phyloP scores from a whole-genome alignment of 768 basidiomycete species.

The Russula sp. region DNA sequence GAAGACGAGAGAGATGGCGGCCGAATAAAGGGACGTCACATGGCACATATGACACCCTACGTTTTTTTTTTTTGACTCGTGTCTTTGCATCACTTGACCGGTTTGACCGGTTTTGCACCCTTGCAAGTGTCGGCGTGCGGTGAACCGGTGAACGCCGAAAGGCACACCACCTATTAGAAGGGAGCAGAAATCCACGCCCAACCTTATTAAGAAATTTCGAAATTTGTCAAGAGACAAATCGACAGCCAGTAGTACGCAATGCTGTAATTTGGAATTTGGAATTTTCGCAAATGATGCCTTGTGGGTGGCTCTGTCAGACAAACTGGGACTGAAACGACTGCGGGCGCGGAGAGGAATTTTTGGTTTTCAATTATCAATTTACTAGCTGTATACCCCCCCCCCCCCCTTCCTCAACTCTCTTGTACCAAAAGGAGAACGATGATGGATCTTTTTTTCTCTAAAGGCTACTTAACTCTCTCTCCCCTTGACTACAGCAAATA shows the following conservation, averaged over 20 bases:
- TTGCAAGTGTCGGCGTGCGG: neutral
- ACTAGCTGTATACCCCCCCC: no score
- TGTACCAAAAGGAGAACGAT: slow-evolving; percentile 9
- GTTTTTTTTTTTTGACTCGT: neutral
- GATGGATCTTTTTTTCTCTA: neutral
- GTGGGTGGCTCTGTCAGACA: no score
- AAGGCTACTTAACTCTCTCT: neutral
- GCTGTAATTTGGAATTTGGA: slow-evolving; percentile 3
- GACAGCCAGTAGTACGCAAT: no score
- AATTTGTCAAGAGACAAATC: neutral
- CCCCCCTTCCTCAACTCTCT: no score
- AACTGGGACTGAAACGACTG: no score
- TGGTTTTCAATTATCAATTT: no score
- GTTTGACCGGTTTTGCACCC: no score
- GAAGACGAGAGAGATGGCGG: neutral
- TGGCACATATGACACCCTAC: slow-evolving; percentile 1
- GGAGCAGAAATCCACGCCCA: neutral
- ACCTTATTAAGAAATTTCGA: neutral
- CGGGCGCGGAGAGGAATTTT: no score
- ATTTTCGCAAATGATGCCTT: neutral
- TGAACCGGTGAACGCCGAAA: slow-evolving; percentile 2
- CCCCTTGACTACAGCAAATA: neutral
- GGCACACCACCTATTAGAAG: neutral
- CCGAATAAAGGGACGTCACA: slow-evolving; percentile 1
- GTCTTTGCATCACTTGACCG: neutral